Base-by-base conservation (phyloP, 805 yeast species). In the Metschnikowia bowlesiae region DNA sequence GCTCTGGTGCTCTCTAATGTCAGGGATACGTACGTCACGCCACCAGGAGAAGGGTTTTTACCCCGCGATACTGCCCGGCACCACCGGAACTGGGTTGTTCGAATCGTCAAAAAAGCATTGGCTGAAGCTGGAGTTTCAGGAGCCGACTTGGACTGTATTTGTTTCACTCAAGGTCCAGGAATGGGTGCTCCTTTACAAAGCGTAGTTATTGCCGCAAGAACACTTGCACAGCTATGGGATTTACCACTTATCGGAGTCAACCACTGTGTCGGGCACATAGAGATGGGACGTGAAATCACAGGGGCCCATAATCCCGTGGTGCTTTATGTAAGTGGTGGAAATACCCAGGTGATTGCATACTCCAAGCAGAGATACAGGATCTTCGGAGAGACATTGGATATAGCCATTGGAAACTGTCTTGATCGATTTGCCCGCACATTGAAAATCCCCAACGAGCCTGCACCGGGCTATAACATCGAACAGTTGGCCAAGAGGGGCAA, bases 131-230 rank as follows among this genome's bases (percentile, higher is more conserved):
- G 69, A 0, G 61, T 89, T 6, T 57, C 60, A 1, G 73, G 77
- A 6, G 52, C 58, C 8, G 87, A 87, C 42, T 62, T 85, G 6
- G 91, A 87, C 67, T 84, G 87, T 45, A 87, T 94, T 44, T 89
- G 96, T 66, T 94, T 94, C 66, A 94, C 99, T 1, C 95, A 87
- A 68, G 99, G 99, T 5, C 99, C 99, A 0, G 99, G 99, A 0
- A 94, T 94, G 98, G 99, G 99, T 2, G 98, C 98, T 0, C 99
- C 99, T 0, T 71, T 94, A 47, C 96, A 94, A 60, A 83, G 92
- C 49, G 97, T 90, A 37, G 98, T 86, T 2, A 76, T 94, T 44
- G 95, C 96, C 1, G 98, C 99, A 1, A 74, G 99, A 62, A 84
- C 97, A 0, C 69, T 91, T 36, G 74, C 89, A 8, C 82, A 85